These are phyloP conservation scores for Pueraria montana DNA, from an alignment of 306 rosid species.

Conservation along the genomic window DNA sequence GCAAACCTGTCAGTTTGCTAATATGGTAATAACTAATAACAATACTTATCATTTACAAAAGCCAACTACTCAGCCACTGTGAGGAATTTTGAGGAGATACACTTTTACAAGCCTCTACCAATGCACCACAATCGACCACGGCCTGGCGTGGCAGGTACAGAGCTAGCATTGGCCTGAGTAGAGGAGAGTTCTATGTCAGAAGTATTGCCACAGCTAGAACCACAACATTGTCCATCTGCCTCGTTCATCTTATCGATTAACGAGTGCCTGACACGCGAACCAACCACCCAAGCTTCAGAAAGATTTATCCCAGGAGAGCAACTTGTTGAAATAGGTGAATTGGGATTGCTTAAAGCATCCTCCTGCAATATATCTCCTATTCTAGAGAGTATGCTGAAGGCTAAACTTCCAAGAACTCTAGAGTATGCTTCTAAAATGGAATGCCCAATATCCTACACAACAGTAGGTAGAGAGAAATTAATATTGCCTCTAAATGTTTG, in stretches of 20 bases:
- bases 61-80: conserved; percentile 42
- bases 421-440: conserved; percentile 86
- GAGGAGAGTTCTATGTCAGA: conserved; percentile 52
- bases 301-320: conserved; percentile 55
- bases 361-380: conserved; percentile 78
- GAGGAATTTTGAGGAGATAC: conserved; percentile 63
- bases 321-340: conserved; percentile 51
- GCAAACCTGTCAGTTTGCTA: conserved; percentile 47
- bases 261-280: conserved; percentile 54
- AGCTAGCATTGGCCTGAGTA: conserved; percentile 51
- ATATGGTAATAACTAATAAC: neutral
- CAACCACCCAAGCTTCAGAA: conserved; percentile 51
- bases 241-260: conserved; percentile 55
- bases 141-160: conserved; percentile 64
- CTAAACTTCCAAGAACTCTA: conserved; percentile 80
- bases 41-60: conserved; percentile 45
- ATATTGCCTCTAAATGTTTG: conserved; percentile 15
- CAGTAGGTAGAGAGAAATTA: conserved; percentile 25
- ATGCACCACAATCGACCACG: conserved; percentile 69
- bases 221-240: conserved; percentile 38
- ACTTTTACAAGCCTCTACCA: conserved; percentile 63
- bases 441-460: conserved; percentile 76
- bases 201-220: conserved; percentile 52
- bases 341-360: conserved; percentile 72
- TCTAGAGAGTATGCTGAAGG: conserved; percentile 82